Conservation (phyloP, 441 rosid species). For the Erodium texanum region DNA sequence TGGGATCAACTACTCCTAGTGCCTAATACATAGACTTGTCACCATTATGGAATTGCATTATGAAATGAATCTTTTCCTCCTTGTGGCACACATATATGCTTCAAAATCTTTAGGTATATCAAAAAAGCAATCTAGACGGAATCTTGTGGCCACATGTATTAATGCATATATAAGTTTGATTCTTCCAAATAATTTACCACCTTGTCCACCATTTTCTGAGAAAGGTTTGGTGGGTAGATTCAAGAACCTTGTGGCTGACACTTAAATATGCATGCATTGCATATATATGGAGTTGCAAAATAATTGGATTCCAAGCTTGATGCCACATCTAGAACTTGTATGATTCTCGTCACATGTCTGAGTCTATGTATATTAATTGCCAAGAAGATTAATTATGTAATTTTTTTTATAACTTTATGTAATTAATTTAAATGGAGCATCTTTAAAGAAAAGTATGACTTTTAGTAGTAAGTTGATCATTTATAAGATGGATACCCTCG, state of each 20-base stretch:
- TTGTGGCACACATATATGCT: background rate
- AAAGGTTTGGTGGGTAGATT: background rate
- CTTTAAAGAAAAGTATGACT: background rate
- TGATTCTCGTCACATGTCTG: background rate
- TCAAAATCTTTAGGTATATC: background rate
- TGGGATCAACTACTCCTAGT: no score
- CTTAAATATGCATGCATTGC: background rate
- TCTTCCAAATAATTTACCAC: background rate
- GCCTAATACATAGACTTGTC: no score
- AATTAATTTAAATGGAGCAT: background rate
- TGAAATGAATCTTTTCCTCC: no score
- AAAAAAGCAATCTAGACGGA: background rate
- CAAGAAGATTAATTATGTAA: no score
- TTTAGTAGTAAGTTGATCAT: background rate
- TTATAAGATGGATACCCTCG: background rate
- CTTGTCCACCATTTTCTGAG: background rate
- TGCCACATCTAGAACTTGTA: background rate
- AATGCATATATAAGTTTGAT: background rate
- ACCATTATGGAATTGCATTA: no score
- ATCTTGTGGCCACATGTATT: background rate
- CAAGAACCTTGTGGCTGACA: background rate
- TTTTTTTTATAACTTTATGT: no score
- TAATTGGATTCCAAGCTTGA: background rate
- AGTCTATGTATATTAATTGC: background rate
- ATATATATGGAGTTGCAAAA: background rate